Conservation (phyloP, 352 stramenopile genomes). For the Saprolegnia parasitica region DNA sequence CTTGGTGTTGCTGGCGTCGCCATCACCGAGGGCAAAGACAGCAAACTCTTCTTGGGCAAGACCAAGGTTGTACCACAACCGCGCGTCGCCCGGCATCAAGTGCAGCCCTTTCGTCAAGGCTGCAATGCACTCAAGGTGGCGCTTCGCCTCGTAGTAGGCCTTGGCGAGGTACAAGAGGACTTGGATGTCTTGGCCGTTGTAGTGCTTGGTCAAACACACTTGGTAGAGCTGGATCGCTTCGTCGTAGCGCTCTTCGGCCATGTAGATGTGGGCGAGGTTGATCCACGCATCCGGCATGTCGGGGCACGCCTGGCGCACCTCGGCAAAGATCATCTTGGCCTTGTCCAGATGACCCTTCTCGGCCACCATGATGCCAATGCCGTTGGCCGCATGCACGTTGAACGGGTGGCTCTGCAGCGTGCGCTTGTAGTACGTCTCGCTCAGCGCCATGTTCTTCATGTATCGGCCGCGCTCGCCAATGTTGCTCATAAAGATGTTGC, state of each 20-base stretch:
- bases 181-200: conserved; percentile 80
- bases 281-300: conserved; percentile 95
- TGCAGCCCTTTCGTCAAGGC: conserved; percentile 74
- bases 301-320: conserved; percentile 92
- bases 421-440: conserved; percentile 95
- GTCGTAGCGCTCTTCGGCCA: conserved; percentile 94
- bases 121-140: conserved; percentile 84
- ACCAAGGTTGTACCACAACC: conserved; percentile 83
- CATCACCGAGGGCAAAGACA: conserved; percentile 72
- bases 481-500: conserved; percentile 99
- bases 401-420: conserved; percentile 89
- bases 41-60: conserved; percentile 85
- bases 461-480: conserved; percentile 93
- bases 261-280: conserved; percentile 96
- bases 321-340: conserved; percentile 95
- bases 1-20: conserved; percentile 36
- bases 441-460: conserved; percentile 94
- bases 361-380: conserved; percentile 96
- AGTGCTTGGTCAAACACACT: conserved; percentile 87
- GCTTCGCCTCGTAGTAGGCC: conserved; percentile 86
- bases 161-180: conserved; percentile 82
- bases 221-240: conserved; percentile 96
- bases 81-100: conserved; percentile 71
- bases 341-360: conserved; percentile 96
- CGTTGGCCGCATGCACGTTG: conserved; percentile 96